Evolutionary conservation across 345 rosid species (phyloP).

Genomic region (Hirschfeldia incana): DNA sequence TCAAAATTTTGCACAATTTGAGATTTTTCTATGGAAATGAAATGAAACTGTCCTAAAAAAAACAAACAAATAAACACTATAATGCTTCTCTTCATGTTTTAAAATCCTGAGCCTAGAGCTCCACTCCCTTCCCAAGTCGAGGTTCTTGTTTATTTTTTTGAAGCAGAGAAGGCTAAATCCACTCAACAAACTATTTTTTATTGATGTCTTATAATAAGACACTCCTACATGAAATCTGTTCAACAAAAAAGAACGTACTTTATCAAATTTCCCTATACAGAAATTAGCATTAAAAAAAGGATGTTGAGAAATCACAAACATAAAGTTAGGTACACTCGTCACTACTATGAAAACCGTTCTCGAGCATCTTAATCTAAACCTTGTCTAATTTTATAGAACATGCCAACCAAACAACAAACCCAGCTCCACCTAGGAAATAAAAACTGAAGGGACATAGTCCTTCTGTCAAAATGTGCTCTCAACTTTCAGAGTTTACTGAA

Average conservation of each 20-base stretch:
- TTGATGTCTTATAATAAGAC: slow-evolving; percentile 8
- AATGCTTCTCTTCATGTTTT: neutral
- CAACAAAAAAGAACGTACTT: neutral
- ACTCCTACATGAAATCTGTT: neutral
- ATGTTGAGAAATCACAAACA: slow-evolving; percentile 10
- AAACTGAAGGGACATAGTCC: neutral
- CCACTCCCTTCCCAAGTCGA: slow-evolving; percentile 3
- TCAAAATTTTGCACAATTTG: slow-evolving; percentile 7
- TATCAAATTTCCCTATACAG: neutral
- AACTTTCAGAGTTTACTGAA: neutral
- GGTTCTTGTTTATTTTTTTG: neutral
- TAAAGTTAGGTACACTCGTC: slow-evolving; percentile 6
- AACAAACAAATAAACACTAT: neutral
- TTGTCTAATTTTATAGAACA: neutral
- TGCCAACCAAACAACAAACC: neutral
- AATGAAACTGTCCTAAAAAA: slow-evolving; percentile 1
- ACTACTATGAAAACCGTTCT: slow-evolving; percentile 13
- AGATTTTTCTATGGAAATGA: slow-evolving; percentile 7
- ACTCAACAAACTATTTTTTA: neutral
- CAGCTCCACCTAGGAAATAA: neutral
- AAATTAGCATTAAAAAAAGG: neutral
- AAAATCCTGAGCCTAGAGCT: neutral
- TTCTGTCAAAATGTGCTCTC: slow-evolving; percentile 7
- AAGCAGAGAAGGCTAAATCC: slow-evolving; percentile 7
- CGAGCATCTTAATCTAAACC: neutral